These are phyloP conservation scores for Tremella mesenterica DNA, from an alignment of 768 basidiomycete species.

Conservation along the genomic window DNA sequence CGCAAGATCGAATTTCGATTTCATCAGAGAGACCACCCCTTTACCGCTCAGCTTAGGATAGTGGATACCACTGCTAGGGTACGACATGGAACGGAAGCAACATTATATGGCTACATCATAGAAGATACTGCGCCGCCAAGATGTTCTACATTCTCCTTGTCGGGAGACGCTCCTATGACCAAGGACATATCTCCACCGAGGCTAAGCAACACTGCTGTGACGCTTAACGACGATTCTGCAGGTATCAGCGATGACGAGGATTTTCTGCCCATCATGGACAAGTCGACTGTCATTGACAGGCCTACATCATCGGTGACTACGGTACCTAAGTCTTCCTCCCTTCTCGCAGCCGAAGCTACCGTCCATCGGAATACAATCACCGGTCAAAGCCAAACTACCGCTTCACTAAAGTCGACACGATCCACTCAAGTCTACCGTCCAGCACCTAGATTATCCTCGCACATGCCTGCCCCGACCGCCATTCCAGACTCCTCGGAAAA, in stretches of 20 bases:
- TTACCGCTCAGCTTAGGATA: slow-evolving; percentile 23
- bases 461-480: slow-evolving; percentile 12
- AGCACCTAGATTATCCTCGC: slow-evolving; percentile 28
- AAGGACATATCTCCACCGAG: background rate
- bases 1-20: slow-evolving; percentile 31
- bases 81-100: slow-evolving; percentile 7
- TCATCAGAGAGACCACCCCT: slow-evolving; percentile 25
- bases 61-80: slow-evolving; percentile 15
- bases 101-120: slow-evolving; percentile 26
- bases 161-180: background rate
- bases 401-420: too few species aligned
- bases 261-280: too few species aligned
- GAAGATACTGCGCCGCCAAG: slow-evolving; percentile 36
- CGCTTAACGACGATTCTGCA: too few species aligned
- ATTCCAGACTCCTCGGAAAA: background rate
- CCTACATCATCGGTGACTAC: too few species aligned
- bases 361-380: too few species aligned
- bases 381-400: too few species aligned
- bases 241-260: too few species aligned
- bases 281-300: too few species aligned
- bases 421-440: slow-evolving; percentile 4
- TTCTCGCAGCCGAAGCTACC: too few species aligned
- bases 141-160: slow-evolving; percentile 26
- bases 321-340: too few species aligned
- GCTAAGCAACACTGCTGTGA: too few species aligned